Conservation (phyloP, 2,329 filamentous ascomycete genomes). For the Fusarium sp. region DNA sequence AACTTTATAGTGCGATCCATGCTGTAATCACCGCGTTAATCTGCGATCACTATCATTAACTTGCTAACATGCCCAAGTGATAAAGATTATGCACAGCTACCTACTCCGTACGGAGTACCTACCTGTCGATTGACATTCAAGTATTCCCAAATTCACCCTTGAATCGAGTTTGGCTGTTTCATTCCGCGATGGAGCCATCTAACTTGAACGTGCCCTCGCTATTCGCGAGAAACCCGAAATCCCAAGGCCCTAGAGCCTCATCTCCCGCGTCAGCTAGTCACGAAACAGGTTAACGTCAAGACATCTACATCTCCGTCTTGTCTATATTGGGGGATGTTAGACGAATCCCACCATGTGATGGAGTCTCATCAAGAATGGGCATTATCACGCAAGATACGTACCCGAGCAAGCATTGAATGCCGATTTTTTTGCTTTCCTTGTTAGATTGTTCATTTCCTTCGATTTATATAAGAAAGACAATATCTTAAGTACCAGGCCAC, state of each 20-base stretch:
- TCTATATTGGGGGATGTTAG: constrained; percentile 47
- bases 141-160: no score
- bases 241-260: constrained; percentile 38
- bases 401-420: background rate
- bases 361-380: constrained; percentile 25
- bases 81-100: background rate
- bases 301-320: constrained; percentile 35
- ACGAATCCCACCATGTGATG: constrained; percentile 47
- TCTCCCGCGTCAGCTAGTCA: constrained; percentile 41
- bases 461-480: background rate
- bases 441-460: background rate
- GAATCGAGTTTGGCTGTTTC: constrained; percentile 1
- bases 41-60: no score
- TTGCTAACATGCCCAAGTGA: no score
- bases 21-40: background rate
- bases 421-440: no score
- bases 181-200: constrained; percentile 36
- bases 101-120: no score
- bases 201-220: constrained; percentile 7
- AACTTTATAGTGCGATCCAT: background rate
- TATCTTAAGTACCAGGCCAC: background rate
- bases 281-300: constrained; percentile 41
- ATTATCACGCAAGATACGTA: constrained; percentile 9
- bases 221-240: constrained; percentile 28
- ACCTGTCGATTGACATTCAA: no score